Percentiles rank a stretch among this genome's conserved stretches.
Evolutionary conservation across 2,329 filamentous ascomycete genomes (phyloP).

Genomic region (Volutella citrinella): DNA sequence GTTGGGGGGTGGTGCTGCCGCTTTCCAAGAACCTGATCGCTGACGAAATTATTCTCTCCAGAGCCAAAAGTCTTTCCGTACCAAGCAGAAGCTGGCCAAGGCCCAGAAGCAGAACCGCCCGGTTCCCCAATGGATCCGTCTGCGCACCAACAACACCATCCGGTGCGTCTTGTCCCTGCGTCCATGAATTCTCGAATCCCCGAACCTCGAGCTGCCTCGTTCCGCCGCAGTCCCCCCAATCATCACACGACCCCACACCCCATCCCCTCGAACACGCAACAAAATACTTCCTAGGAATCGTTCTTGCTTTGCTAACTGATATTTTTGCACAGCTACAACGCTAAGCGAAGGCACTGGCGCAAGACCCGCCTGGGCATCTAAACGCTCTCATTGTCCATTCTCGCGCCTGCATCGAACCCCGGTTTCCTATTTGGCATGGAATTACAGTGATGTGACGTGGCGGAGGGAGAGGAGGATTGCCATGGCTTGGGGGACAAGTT

Average conservation of each 20-base stretch:
- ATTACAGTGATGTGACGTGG: conserved; percentile 27
- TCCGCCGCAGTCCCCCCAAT: too few species aligned
- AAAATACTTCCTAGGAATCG: too few species aligned
- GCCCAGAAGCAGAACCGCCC: conserved; percentile 99
- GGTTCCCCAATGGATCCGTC: conserved; percentile 99
- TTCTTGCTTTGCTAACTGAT: too few species aligned
- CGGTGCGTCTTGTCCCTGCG: conserved; percentile 64
- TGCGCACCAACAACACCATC: conserved; percentile 98
- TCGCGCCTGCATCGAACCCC: conserved; percentile 25
- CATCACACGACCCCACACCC: too few species aligned
- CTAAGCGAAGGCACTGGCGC: conserved; percentile 99
- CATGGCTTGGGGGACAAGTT: conserved; percentile 24
- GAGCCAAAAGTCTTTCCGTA: conserved; percentile 99
- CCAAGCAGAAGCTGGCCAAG: conserved; percentile 99
- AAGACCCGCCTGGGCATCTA: conserved; percentile 99
- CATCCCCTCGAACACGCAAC: neutral
- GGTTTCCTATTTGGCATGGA: conserved; percentile 26
- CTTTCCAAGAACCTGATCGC: conserved; percentile 15
- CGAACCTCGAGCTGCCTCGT: neutral
- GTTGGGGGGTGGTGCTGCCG: conserved; percentile 3
- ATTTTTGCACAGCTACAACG: conserved; percentile 79
- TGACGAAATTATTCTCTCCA: conserved; percentile 39
- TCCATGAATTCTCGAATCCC: conserved; percentile 5
- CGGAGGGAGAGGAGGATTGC: conserved; percentile 17
- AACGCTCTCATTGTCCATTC: conserved; percentile 41